Percentiles rank a stretch among this genome's conserved stretches.
Evolutionary conservation across 176 grass and related monocot genomes (phyloP).

Genomic region (Bothriochloa decipiens): DNA sequence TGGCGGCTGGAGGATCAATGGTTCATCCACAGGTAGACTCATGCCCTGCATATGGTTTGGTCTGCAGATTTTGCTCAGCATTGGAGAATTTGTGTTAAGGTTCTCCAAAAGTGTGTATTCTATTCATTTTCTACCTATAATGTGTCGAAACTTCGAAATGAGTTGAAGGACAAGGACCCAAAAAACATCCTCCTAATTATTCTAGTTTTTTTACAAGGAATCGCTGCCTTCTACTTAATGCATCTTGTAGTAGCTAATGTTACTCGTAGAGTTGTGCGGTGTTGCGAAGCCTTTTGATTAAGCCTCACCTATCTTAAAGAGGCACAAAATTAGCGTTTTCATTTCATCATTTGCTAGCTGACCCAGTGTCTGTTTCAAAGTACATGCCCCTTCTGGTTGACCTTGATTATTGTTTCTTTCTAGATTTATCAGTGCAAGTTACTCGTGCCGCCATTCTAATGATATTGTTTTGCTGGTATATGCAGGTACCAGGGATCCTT

Average conservation of each 20-base stretch:
- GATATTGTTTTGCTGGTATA: constrained; percentile 23
- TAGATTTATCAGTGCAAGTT: background rate
- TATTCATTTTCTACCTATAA: constrained; percentile 10
- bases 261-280: background rate
- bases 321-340: background rate
- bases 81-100: constrained; percentile 20
- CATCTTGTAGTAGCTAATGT: background rate
- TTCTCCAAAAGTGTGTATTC: background rate
- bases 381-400: background rate
- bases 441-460: background rate
- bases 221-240: background rate
- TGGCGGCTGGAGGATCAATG: constrained; percentile 98
- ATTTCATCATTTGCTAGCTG: background rate
- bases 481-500: constrained; percentile 90
- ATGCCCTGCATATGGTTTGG: background rate
- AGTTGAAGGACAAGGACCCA: background rate
- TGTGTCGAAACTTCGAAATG: background rate
- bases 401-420: constrained; percentile 2
- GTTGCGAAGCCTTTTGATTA: constrained; percentile 1
- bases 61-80: constrained; percentile 20
- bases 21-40: constrained; percentile 90
- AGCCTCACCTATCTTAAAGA: background rate
- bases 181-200: background rate
- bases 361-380: background rate
- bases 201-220: background rate